Conservation (phyloP, 2,329 filamentous ascomycete genomes). For the Zasmidium cellare region DNA sequence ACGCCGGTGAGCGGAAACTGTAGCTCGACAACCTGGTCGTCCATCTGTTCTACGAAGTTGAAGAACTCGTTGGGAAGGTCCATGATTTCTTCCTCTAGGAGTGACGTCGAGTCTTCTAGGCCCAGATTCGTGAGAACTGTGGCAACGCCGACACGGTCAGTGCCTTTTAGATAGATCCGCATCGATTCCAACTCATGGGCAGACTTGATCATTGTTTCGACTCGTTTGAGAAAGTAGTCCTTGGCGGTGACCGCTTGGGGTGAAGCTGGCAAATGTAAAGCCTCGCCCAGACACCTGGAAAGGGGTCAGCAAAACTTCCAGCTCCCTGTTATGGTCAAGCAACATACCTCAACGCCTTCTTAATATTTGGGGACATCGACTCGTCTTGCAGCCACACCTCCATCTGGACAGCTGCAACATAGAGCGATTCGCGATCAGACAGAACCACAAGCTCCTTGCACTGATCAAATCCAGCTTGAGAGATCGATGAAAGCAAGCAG, state of each 20-base stretch:
- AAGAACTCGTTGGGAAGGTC: conserved; percentile 1
- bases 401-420: conserved; percentile 7
- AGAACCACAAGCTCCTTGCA: neutral
- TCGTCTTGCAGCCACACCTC: neutral
- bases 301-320: neutral
- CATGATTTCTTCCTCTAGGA: conserved; percentile 1
- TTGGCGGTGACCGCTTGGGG: conserved; percentile 2
- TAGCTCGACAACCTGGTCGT: neutral
- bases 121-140: neutral
- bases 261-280: neutral
- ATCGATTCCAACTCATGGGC: neutral
- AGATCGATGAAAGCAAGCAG: neutral
- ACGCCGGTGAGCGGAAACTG: neutral
- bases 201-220: neutral
- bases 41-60: conserved; percentile 4
- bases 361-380: neutral
- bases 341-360: neutral
- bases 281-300: neutral
- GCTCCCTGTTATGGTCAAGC: neutral
- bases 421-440: neutral
- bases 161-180: neutral
- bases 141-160: conserved; percentile 1
- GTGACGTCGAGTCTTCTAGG: conserved; percentile 1
- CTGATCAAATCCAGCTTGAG: neutral
- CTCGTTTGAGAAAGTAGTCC: conserved; percentile 3